phyloP scores from a whole-genome alignment of 805 yeast species.

The Hanseniaspora opuntiae region DNA sequence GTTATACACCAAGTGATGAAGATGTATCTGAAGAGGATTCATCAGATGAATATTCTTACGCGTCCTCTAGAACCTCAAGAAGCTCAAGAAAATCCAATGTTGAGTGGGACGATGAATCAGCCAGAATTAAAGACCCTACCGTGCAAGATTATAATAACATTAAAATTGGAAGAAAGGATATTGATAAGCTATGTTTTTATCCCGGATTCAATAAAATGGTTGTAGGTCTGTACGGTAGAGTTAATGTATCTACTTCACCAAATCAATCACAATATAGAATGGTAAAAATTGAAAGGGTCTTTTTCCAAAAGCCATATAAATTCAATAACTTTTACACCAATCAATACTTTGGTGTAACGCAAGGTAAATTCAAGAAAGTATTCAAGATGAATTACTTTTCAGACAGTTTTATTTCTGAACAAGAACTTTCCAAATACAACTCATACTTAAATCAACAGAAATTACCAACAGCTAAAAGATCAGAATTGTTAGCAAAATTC shows the following conservation, averaged over 20 bases:
- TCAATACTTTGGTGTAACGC: constrained; percentile 58
- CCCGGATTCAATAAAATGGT: constrained; percentile 64
- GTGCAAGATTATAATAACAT: constrained; percentile 57
- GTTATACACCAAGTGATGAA: constrained; percentile 21
- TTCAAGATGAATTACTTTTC: constrained; percentile 71
- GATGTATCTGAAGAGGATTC: constrained; percentile 32
- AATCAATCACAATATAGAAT: constrained; percentile 46
- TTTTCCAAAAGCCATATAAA: constrained; percentile 37
- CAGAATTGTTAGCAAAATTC: constrained; percentile 51
- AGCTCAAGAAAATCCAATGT: constrained; percentile 22
- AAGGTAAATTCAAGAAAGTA: constrained; percentile 61
- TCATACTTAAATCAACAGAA: constrained; percentile 47
- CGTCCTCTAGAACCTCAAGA: constrained; percentile 25
- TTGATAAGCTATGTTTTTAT: constrained; percentile 64
- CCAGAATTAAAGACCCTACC: constrained; percentile 35
- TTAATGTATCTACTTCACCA: constrained; percentile 56
- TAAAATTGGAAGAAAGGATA: constrained; percentile 62
- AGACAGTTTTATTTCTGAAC: constrained; percentile 55
- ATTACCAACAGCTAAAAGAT: constrained; percentile 38
- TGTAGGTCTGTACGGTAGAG: constrained; percentile 64
- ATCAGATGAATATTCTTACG: constrained; percentile 31
- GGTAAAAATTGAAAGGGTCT: constrained; percentile 63
- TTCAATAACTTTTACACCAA: constrained; percentile 40
- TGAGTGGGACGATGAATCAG: constrained; percentile 39
- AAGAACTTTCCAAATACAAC: constrained; percentile 62